A percentile compares a stretch with the other conserved stretches of the same genome.
Conservation (phyloP, 2,329 filamentous ascomycete species). For the Boeremia lycopersici region DNA sequence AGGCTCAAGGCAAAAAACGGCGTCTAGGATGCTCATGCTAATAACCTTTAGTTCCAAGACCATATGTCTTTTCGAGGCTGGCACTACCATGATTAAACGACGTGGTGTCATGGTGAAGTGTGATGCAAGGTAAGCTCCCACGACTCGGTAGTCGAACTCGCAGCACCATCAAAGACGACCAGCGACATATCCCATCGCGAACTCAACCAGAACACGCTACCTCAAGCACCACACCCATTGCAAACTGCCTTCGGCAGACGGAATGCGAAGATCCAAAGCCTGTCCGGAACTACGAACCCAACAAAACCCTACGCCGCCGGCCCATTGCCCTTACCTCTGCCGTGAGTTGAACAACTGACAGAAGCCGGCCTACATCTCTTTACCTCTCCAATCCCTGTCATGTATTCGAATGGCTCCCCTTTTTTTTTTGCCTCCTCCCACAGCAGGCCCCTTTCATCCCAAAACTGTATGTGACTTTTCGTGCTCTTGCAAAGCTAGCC, state of each 20-base stretch:
- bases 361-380: too few relatives aligned
- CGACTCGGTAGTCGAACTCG: background rate
- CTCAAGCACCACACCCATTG: background rate
- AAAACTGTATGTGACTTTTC: too few relatives aligned
- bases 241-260: background rate
- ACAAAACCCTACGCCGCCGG: background rate
- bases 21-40: slow-evolving; percentile 17
- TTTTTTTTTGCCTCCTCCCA: too few relatives aligned
- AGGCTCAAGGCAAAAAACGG: slow-evolving; percentile 16
- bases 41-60: slow-evolving; percentile 24
- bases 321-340: too few relatives aligned
- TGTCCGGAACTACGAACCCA: background rate
- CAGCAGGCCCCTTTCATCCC: too few relatives aligned
- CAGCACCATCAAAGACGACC: background rate
- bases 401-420: too few relatives aligned
- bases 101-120: slow-evolving; percentile 17
- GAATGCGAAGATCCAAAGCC: background rate
- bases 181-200: background rate
- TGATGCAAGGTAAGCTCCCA: slow-evolving; percentile 12
- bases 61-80: slow-evolving; percentile 6
- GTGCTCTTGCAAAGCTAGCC: too few relatives aligned
- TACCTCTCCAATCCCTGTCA: too few relatives aligned
- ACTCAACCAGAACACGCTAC: background rate
- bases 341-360: too few relatives aligned
- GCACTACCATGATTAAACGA: background rate